phyloP scores from a whole-genome alignment of 768 basidiomycete genomes.

The Pisolithus tinctorius region DNA sequence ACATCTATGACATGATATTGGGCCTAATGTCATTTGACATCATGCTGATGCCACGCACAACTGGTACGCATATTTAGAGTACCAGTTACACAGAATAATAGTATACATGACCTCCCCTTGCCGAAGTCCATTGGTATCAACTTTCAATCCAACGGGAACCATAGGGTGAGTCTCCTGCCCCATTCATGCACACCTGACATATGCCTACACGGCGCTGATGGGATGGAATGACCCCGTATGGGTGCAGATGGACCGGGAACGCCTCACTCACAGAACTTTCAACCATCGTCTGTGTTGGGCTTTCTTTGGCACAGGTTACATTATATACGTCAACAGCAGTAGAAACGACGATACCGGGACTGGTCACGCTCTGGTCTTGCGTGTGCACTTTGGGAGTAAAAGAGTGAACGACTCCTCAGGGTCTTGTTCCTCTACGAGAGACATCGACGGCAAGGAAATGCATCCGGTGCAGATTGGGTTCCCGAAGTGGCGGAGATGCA shows the following conservation, averaged over 20 bases:
- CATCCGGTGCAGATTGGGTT: constrained; percentile 1
- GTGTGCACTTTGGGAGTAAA: neutral
- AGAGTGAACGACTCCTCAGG: constrained; percentile 13
- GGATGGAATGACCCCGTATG: neutral
- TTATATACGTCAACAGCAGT: constrained; percentile 2
- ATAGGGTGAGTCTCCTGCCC: neutral
- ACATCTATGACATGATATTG: too few relatives aligned
- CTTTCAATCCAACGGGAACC: too few relatives aligned
- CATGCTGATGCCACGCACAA: too few relatives aligned
- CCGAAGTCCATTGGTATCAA: too few relatives aligned
- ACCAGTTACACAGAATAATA: too few relatives aligned
- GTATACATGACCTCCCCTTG: too few relatives aligned
- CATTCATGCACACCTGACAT: constrained; percentile 14
- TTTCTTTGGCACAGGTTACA: neutral
- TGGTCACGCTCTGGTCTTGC: neutral
- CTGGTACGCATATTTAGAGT: too few relatives aligned
- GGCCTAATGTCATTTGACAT: too few relatives aligned
- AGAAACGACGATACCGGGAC: constrained; percentile 15
- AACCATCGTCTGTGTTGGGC: neutral
- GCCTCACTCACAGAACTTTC: neutral
- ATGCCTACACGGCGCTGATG: constrained; percentile 7
- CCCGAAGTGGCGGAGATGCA: constrained; percentile 7
- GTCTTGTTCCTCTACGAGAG: constrained; percentile 25
- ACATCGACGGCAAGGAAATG: constrained; percentile 14
- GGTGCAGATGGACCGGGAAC: constrained; percentile 8